A percentile compares a stretch with the other conserved stretches of the same genome.
Conservation (phyloP, 1,284 basidiomycete species). For the Heterobasidion occidentale region DNA sequence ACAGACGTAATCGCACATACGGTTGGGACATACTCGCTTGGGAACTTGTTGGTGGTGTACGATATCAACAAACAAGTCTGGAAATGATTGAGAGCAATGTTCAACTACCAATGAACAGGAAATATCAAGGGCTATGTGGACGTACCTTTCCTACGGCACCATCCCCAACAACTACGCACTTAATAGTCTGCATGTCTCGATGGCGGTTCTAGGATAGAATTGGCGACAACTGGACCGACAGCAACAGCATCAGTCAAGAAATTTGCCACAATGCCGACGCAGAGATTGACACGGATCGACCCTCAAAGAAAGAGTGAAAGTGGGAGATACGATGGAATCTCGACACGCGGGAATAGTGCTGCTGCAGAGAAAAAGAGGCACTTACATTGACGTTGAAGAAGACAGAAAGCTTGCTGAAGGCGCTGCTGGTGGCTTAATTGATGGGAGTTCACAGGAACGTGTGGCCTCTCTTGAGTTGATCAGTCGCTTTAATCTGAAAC, state of each 20-base stretch:
- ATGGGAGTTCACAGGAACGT: neutral
- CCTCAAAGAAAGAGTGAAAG: neutral
- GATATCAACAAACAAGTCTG: constrained; percentile 99
- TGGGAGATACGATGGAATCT: neutral
- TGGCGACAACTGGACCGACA: neutral
- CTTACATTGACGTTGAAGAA: neutral
- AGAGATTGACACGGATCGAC: neutral
- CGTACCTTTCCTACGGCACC: constrained; percentile 99
- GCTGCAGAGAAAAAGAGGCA: neutral
- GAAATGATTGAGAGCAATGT: constrained; percentile 4
- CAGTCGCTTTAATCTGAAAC: neutral
- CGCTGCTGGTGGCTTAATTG: neutral
- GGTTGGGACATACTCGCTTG: constrained; percentile 98
- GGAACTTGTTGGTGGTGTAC: constrained; percentile 99
- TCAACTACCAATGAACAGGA: neutral
- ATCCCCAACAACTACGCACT: constrained; percentile 98
- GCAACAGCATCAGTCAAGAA: neutral
- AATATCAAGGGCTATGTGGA: constrained; percentile 10
- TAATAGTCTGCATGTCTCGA: constrained; percentile 88
- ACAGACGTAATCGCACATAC: constrained; percentile 43
- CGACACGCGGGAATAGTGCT: neutral
- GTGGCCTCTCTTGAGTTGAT: neutral
- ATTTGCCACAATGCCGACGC: neutral
- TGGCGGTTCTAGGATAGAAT: neutral
- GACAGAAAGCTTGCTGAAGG: neutral